These are phyloP conservation scores for Thamnidium elegans DNA, from an alignment of 192 early-diverging fungal genomes.

Conservation along the genomic window DNA sequence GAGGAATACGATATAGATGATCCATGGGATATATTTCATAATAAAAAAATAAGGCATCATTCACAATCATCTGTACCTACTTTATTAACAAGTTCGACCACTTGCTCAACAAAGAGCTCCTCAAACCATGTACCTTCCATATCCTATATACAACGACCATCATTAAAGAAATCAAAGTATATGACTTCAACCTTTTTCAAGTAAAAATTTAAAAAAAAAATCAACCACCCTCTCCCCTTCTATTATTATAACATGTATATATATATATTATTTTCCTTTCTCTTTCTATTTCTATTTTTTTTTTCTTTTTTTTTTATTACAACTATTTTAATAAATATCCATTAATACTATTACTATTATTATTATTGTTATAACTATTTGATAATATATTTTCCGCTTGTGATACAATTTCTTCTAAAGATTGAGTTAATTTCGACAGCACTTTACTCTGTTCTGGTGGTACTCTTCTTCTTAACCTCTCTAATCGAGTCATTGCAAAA, in stretches of 20 bases:
- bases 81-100: constrained; percentile 10
- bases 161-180: no score
- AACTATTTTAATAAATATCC: not conserved
- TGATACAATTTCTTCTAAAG: constrained; percentile 7
- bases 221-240: not conserved
- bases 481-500: constrained; percentile 7
- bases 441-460: not conserved
- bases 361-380: not conserved
- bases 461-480: constrained; percentile 9
- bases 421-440: constrained; percentile 3
- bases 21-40: constrained; percentile 19
- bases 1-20: constrained; percentile 5
- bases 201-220: constrained; percentile 1
- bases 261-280: constrained; percentile 3
- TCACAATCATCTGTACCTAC: constrained; percentile 15
- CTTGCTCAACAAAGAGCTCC: constrained; percentile 9
- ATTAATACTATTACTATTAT: not conserved
- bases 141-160: no score
- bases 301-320: not conserved
- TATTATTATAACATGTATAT: not conserved
- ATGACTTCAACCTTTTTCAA: no score
- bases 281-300: constrained; percentile 3
- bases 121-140: constrained; percentile 1
- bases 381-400: constrained; percentile 17
- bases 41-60: constrained; percentile 22